Conservation (phyloP, 805 yeast species). For the Saccharomycopsis malanga region DNA sequence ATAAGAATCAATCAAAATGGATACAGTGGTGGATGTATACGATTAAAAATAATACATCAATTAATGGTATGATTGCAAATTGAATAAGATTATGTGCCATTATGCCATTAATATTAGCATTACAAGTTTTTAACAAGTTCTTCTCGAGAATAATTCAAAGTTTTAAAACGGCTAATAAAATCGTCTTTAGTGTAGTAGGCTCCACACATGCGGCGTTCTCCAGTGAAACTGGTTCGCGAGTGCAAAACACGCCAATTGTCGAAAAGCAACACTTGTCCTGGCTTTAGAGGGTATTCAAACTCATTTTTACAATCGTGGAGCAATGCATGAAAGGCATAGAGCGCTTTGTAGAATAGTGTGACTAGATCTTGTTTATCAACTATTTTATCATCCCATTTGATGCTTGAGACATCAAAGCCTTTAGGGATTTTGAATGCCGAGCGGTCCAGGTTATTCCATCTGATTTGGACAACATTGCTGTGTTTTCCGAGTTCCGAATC, state of each 20-base stretch:
- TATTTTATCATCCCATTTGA: neutral
- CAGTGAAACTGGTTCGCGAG: conserved; percentile 59
- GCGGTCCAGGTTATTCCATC: conserved; percentile 69
- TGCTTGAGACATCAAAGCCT: neutral
- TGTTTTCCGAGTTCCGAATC: conserved; percentile 29
- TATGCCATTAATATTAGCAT: no score
- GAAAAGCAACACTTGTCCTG: conserved; percentile 61
- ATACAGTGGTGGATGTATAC: no score
- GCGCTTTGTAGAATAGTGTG: conserved; percentile 43
- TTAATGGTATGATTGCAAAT: no score
- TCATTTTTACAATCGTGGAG: conserved; percentile 45
- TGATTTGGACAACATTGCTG: conserved; percentile 51
- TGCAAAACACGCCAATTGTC: conserved; percentile 73
- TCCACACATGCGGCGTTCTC: conserved; percentile 65
- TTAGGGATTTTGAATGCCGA: conserved; percentile 36
- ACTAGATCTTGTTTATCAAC: neutral
- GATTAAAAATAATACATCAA: no score
- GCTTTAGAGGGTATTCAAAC: conserved; percentile 46
- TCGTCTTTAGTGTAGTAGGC: conserved; percentile 67
- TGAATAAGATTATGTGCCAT: no score
- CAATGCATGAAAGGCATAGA: conserved; percentile 48
- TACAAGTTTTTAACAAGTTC: neutral
- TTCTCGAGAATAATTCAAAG: conserved; percentile 28
- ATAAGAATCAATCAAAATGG: no score
- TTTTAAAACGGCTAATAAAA: conserved; percentile 41